Evolutionary conservation across 2,329 filamentous ascomycete genomes (phyloP).

Genomic region (Samsoniella hepiali): DNA sequence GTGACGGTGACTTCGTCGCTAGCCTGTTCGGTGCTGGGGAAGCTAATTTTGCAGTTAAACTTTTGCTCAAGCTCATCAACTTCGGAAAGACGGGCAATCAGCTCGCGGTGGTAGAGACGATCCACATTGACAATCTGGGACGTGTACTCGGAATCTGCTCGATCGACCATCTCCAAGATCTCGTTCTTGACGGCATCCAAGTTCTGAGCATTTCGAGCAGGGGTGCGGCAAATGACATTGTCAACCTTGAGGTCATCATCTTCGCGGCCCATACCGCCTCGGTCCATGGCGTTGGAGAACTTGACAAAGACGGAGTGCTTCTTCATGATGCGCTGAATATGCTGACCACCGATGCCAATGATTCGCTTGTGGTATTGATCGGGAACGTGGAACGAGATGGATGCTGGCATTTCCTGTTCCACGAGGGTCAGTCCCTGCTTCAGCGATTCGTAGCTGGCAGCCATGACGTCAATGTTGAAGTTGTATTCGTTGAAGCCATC

Average conservation of each 20-base stretch:
- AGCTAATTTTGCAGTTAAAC: conserved; percentile 99
- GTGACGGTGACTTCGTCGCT: conserved; percentile 95
- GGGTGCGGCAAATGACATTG: conserved; percentile 97
- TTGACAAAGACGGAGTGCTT: conserved; percentile 99
- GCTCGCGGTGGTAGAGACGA: conserved; percentile 89
- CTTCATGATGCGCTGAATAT: conserved; percentile 99
- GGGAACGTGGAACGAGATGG: conserved; percentile 97
- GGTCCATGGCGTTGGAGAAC: conserved; percentile 98
- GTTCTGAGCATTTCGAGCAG: conserved; percentile 93
- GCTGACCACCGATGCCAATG: conserved; percentile 95
- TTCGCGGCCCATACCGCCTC: conserved; percentile 86
- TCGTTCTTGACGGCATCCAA: conserved; percentile 97
- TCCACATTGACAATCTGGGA: conserved; percentile 92
- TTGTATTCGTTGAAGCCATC: conserved; percentile 99
- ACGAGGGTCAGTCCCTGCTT: conserved; percentile 90
- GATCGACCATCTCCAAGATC: conserved; percentile 99
- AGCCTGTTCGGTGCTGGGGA: conserved; percentile 94
- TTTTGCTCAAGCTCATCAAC: conserved; percentile 97
- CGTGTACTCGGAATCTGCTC: conserved; percentile 96
- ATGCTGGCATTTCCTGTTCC: conserved; percentile 98
- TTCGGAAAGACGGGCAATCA: conserved; percentile 81
- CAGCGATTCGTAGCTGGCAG: conserved; percentile 86
- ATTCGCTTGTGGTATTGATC: conserved; percentile 99
- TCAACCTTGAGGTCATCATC: conserved; percentile 98
- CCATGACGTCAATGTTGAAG: conserved; percentile 98